Conservation (phyloP, 1,139 yeast species). For the Yamadazyma aaseri region DNA sequence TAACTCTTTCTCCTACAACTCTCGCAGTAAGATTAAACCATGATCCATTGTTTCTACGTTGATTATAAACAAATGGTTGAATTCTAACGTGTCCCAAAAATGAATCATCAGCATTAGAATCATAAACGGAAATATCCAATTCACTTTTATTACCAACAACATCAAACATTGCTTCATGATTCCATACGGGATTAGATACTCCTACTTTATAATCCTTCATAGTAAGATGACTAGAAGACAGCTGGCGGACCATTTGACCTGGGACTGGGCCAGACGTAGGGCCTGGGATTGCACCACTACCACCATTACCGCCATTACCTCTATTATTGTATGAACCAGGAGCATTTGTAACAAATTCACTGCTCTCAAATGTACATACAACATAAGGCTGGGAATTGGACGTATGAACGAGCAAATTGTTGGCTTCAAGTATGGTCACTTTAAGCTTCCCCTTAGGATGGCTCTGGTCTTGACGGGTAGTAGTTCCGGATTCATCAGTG, state of each 20-base stretch:
- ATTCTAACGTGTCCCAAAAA: slow-evolving; percentile 84
- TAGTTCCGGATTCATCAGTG: slow-evolving; percentile 47
- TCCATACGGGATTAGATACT: slow-evolving; percentile 73
- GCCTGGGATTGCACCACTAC: slow-evolving; percentile 9
- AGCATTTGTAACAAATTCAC: slow-evolving; percentile 84
- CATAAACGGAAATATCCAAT: slow-evolving; percentile 84
- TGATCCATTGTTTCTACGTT: slow-evolving; percentile 35
- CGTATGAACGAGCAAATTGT: slow-evolving; percentile 55
- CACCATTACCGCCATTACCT: slow-evolving; percentile 12
- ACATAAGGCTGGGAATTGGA: slow-evolving; percentile 71
- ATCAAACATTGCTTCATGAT: slow-evolving; percentile 88
- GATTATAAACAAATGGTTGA: slow-evolving; percentile 53
- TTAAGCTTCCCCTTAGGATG: slow-evolving; percentile 76
- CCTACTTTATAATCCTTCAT: slow-evolving; percentile 20
- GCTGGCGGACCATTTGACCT: slow-evolving; percentile 53
- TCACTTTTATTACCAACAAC: slow-evolving; percentile 82
- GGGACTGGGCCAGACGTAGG: slow-evolving; percentile 34
- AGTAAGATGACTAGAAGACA: slow-evolving; percentile 61
- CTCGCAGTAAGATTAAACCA: slow-evolving; percentile 80
- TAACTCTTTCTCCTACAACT: slow-evolving; percentile 70
- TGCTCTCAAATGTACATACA: slow-evolving; percentile 89
- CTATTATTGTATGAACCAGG: slow-evolving; percentile 59
- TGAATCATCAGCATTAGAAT: slow-evolving; percentile 74
- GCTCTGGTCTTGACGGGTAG: slow-evolving; percentile 24
- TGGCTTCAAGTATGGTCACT: slow-evolving; percentile 79